Conservation (phyloP, 2,329 filamentous ascomycete genomes). For the Beauveria medogensis region DNA sequence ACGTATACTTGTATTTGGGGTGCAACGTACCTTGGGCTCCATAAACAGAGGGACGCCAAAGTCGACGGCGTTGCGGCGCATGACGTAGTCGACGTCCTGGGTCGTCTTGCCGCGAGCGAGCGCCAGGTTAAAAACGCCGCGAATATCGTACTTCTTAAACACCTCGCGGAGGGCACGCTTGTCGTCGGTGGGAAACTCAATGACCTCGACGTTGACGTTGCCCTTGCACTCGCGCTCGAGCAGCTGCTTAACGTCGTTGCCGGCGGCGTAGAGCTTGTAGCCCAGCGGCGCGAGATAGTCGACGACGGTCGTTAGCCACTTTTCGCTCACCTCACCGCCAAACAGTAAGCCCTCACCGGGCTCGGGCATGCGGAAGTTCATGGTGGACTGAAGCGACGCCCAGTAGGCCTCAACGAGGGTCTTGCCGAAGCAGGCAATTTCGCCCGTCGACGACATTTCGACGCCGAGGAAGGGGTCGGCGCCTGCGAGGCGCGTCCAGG, state of each 20-base stretch:
- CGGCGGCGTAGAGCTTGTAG: slow-evolving; percentile 90
- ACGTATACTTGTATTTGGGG: neutral
- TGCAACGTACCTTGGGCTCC: slow-evolving; percentile 78
- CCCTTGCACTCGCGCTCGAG: slow-evolving; percentile 65
- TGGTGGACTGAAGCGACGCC: slow-evolving; percentile 89
- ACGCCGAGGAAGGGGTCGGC: slow-evolving; percentile 97
- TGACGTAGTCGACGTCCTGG: slow-evolving; percentile 92
- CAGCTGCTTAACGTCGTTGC: slow-evolving; percentile 70
- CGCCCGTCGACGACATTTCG: slow-evolving; percentile 93
- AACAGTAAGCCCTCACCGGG: slow-evolving; percentile 93
- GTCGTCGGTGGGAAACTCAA: slow-evolving; percentile 94
- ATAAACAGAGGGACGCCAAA: slow-evolving; percentile 97
- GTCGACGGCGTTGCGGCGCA: slow-evolving; percentile 96
- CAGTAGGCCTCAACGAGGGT: slow-evolving; percentile 95
- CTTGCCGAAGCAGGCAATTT: slow-evolving; percentile 98
- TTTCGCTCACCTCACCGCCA: slow-evolving; percentile 69
- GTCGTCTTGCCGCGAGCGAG: slow-evolving; percentile 74
- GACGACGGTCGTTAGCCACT: slow-evolving; percentile 69
- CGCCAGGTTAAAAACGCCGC: slow-evolving; percentile 91
- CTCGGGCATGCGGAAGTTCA: slow-evolving; percentile 98
- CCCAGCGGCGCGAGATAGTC: slow-evolving; percentile 82
- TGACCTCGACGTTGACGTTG: slow-evolving; percentile 70
- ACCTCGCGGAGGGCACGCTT: slow-evolving; percentile 92
- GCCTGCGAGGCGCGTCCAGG: slow-evolving; percentile 94
- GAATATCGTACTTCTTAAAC: slow-evolving; percentile 94